Percentiles rank a stretch among this genome's conserved stretches.
Conservation (phyloP, 2,329 filamentous ascomycete genomes). For the Paraphaeosphaeria minitans region DNA sequence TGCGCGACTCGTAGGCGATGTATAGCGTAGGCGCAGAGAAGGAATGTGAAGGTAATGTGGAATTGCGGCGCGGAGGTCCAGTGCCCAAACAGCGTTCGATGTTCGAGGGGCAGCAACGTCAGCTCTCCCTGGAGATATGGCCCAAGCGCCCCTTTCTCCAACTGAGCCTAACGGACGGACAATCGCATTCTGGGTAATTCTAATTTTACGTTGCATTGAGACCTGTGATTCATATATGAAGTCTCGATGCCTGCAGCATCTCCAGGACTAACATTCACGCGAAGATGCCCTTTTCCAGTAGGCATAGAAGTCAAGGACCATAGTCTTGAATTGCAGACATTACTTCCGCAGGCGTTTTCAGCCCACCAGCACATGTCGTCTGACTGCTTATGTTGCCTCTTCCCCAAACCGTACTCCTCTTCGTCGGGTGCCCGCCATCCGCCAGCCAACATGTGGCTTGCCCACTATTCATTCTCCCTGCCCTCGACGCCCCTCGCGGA, state of each 20-base stretch:
- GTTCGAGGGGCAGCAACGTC: slow-evolving; percentile 16
- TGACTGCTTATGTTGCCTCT: neutral
- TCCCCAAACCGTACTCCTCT: neutral
- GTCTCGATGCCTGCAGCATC: neutral
- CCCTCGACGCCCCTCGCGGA: slow-evolving; percentile 1
- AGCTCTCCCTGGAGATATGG: slow-evolving; percentile 9
- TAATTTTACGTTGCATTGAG: no score
- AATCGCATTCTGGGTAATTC: neutral
- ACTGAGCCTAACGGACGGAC: slow-evolving; percentile 5
- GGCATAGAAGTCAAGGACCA: neutral
- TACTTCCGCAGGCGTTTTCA: neutral
- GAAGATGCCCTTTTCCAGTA: neutral
- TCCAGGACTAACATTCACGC: neutral
- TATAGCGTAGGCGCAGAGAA: neutral
- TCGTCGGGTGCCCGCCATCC: neutral
- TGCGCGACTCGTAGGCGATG: slow-evolving; percentile 7
- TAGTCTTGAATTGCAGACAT: neutral
- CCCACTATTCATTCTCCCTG: slow-evolving; percentile 5
- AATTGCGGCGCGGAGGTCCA: slow-evolving; percentile 11
- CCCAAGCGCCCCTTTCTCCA: slow-evolving; percentile 2
- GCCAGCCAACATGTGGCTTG: neutral
- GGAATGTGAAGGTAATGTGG: neutral
- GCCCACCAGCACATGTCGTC: neutral
- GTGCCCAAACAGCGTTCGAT: neutral
- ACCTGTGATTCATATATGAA: no score